A percentile compares a stretch with the other conserved stretches of the same genome.
Evolutionary conservation across 2,329 filamentous ascomycete genomes (phyloP).

Genomic region (Fusarium sarcochroum): DNA sequence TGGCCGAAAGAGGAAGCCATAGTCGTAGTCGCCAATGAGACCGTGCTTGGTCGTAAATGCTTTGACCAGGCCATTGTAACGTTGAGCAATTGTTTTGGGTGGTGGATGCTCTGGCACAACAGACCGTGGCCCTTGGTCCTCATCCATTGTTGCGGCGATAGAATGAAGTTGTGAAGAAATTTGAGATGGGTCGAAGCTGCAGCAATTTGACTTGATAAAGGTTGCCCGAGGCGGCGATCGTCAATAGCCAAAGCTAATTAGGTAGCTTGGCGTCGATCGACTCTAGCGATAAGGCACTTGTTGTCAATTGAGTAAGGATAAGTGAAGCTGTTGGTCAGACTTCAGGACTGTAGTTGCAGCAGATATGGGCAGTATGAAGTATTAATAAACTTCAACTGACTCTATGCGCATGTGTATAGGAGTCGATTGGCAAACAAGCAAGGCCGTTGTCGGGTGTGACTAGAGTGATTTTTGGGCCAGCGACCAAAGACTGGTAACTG

Average conservation of each 20-base stretch:
- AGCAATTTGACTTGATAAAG: slow-evolving; percentile 11
- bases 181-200: slow-evolving; percentile 8
- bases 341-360: not conserved
- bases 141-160: slow-evolving; percentile 62
- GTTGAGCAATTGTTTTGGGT: slow-evolving; percentile 50
- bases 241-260: slow-evolving; percentile 8
- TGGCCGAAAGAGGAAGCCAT: slow-evolving; percentile 86
- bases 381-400: slow-evolving; percentile 24
- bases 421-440: slow-evolving; percentile 20
- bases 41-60: slow-evolving; percentile 75
- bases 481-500: slow-evolving; percentile 34
- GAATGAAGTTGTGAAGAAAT: slow-evolving; percentile 23
- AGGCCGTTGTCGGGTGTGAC: slow-evolving; percentile 39
- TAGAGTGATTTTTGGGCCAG: slow-evolving; percentile 38
- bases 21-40: slow-evolving; percentile 89
- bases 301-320: not conserved
- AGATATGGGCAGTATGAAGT: slow-evolving; percentile 24
- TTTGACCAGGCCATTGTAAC: slow-evolving; percentile 50
- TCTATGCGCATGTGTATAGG: slow-evolving; percentile 13
- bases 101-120: slow-evolving; percentile 60
- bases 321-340: not conserved
- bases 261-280: slow-evolving; percentile 24
- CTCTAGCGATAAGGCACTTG: not conserved
- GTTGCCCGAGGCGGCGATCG: slow-evolving; percentile 17
- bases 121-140: slow-evolving; percentile 66